Evolutionary conservation across 2,329 filamentous ascomycete genomes (phyloP).

Genomic region (Fusarium nanum): DNA sequence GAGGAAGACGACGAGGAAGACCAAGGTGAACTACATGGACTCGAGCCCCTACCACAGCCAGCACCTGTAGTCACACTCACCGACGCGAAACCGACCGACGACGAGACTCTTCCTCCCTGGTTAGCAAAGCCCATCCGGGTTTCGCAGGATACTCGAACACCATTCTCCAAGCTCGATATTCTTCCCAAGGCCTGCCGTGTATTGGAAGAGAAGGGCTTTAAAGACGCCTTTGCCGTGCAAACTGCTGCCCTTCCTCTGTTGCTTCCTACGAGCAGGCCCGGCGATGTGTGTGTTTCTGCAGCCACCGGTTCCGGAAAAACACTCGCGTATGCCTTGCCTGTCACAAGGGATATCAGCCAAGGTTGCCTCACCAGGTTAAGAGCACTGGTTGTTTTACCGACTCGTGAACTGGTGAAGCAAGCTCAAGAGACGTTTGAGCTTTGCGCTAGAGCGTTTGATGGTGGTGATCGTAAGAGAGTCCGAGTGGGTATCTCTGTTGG

Average conservation of each 20-base stretch:
- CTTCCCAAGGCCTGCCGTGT: conserved; percentile 67
- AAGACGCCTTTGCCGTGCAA: conserved; percentile 59
- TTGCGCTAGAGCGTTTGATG: conserved; percentile 72
- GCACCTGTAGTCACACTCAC: conserved; percentile 66
- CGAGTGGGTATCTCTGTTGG: conserved; percentile 86
- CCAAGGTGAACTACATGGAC: conserved; percentile 69
- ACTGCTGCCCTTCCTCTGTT: conserved; percentile 78
- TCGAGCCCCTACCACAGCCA: conserved; percentile 86
- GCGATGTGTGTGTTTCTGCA: conserved; percentile 90
- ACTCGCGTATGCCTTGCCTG: conserved; percentile 87
- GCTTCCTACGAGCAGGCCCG: conserved; percentile 71
- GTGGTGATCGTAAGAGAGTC: conserved; percentile 70
- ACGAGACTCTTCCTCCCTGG: conserved; percentile 85
- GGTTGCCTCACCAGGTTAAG: conserved; percentile 74
- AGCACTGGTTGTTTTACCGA: conserved; percentile 88
- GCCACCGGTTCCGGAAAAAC: conserved; percentile 98
- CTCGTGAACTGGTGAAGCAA: conserved; percentile 88
- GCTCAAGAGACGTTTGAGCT: conserved; percentile 82
- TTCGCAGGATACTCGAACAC: conserved; percentile 66
- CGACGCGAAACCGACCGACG: conserved; percentile 74
- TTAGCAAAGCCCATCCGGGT: conserved; percentile 80
- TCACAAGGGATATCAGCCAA: conserved; percentile 79
- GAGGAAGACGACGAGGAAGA: conserved; percentile 50
- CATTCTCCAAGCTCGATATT: conserved; percentile 75
- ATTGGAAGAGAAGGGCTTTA: conserved; percentile 69